phyloP scores from a whole-genome alignment of 2,329 filamentous ascomycete species.

The Mycogone perniciosa region DNA sequence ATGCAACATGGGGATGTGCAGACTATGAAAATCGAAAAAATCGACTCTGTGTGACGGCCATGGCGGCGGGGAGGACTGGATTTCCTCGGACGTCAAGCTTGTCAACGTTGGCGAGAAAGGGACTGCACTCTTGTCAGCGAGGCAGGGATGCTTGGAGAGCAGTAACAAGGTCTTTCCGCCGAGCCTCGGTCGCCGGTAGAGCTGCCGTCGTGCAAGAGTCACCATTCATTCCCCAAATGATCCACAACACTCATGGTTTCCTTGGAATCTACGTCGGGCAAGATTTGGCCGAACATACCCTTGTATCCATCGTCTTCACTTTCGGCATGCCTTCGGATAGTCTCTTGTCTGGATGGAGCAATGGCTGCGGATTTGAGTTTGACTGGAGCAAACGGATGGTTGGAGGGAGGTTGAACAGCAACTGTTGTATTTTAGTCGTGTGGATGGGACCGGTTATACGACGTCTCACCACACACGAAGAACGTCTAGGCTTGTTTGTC shows the following conservation, averaged over 20 bases:
- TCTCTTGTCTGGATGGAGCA: conserved; percentile 26
- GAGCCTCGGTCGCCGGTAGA: conserved; percentile 14
- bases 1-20: conserved; percentile 26
- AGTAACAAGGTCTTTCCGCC: conserved; percentile 17
- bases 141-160: conserved; percentile 17
- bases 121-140: conserved; percentile 1
- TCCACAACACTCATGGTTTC: conserved; percentile 15
- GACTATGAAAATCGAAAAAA: conserved; percentile 22
- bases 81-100: conserved; percentile 1
- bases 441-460: conserved; percentile 27
- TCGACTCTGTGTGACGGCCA: conserved; percentile 7
- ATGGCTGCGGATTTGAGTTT: conserved; percentile 26
- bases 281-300: conserved; percentile 15
- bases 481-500: conserved; percentile 27
- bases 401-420: conserved; percentile 24
- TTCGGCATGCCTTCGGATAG: conserved; percentile 24
- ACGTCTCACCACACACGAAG: conserved; percentile 26
- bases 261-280: conserved; percentile 16
- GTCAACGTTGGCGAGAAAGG: background rate
- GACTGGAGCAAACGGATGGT: conserved; percentile 28
- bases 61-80: conserved; percentile 1
- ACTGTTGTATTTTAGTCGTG: conserved; percentile 36
- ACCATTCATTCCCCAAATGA: conserved; percentile 13
- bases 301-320: conserved; percentile 17
- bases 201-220: conserved; percentile 5